Evolutionary conservation across 768 basidiomycete species (phyloP).

Genomic region (Tylopilus vinaceipallidus): DNA sequence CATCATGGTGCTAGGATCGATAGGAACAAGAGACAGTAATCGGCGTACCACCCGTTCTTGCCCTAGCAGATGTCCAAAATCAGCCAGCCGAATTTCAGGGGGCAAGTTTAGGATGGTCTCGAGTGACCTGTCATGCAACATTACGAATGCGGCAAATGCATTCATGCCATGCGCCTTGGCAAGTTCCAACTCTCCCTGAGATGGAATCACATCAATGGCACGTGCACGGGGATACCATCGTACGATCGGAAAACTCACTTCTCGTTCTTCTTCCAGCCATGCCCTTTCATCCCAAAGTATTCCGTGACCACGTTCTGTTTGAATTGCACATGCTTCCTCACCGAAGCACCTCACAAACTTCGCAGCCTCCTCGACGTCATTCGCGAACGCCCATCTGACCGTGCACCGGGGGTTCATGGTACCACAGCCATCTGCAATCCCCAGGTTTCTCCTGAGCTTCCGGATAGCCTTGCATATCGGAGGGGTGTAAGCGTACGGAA

Average conservation of each 20-base stretch:
- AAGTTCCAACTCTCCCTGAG: conserved; percentile 61
- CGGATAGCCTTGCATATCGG: conserved; percentile 69
- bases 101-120: conserved; percentile 54
- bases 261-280: conserved; percentile 60
- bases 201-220: conserved; percentile 9
- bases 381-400: conserved; percentile 62
- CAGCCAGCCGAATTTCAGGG: conserved; percentile 44
- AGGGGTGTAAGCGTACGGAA: conserved; percentile 53
- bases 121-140: conserved; percentile 53
- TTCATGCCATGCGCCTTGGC: conserved; percentile 63
- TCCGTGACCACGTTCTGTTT: conserved; percentile 36
- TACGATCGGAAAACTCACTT: conserved; percentile 37
- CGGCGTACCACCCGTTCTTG: conserved; percentile 50
- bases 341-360: conserved; percentile 54
- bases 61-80: conserved; percentile 49
- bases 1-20: conserved; percentile 8
- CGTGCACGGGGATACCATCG: conserved; percentile 9
- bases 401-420: conserved; percentile 43
- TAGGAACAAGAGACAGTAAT: neutral
- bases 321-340: conserved; percentile 49
- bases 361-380: conserved; percentile 57
- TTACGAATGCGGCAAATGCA: conserved; percentile 60
- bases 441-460: conserved; percentile 61
- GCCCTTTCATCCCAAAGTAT: conserved; percentile 55
- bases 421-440: conserved; percentile 58